These are phyloP conservation scores for Bathelium albidoporum DNA, from an alignment of 495 filamentous ascomycete genomes.

Conservation along the genomic window DNA sequence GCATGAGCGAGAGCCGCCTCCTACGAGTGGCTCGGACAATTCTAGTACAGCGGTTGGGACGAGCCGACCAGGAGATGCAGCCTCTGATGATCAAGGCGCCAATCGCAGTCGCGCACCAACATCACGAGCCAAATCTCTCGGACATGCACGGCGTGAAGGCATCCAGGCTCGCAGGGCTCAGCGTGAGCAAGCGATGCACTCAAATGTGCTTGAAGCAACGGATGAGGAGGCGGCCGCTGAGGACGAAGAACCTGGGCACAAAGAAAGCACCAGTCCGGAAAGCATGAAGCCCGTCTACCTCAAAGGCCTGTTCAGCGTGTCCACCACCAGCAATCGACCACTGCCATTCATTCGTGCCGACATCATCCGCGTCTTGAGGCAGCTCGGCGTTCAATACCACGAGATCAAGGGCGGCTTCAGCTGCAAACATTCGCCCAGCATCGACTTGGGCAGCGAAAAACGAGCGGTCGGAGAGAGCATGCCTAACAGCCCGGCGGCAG, in stretches of 20 bases:
- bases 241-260: constrained; percentile 21
- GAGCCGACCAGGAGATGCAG: constrained; percentile 30
- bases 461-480: constrained; percentile 36
- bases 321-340: constrained; percentile 88
- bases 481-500: constrained; percentile 42
- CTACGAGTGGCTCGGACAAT: constrained; percentile 71
- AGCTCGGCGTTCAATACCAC: constrained; percentile 76
- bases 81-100: constrained; percentile 34
- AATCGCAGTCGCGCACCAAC: constrained; percentile 44
- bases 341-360: constrained; percentile 74
- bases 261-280: constrained; percentile 48
- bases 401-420: constrained; percentile 93
- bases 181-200: constrained; percentile 54
- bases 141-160: constrained; percentile 80
- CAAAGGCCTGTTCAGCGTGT: constrained; percentile 96
- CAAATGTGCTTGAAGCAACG: constrained; percentile 73
- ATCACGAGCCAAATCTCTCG: constrained; percentile 76
- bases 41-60: constrained; percentile 42
- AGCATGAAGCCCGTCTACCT: constrained; percentile 86
- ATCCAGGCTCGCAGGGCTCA: constrained; percentile 72
- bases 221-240: constrained; percentile 48
- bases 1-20: constrained; percentile 41
- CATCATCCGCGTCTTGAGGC: constrained; percentile 80
- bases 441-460: constrained; percentile 28
- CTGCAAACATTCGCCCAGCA: constrained; percentile 79